phyloP scores from a whole-genome alignment of 2,329 filamentous ascomycete genomes.

The Exophiala spinifera region DNA sequence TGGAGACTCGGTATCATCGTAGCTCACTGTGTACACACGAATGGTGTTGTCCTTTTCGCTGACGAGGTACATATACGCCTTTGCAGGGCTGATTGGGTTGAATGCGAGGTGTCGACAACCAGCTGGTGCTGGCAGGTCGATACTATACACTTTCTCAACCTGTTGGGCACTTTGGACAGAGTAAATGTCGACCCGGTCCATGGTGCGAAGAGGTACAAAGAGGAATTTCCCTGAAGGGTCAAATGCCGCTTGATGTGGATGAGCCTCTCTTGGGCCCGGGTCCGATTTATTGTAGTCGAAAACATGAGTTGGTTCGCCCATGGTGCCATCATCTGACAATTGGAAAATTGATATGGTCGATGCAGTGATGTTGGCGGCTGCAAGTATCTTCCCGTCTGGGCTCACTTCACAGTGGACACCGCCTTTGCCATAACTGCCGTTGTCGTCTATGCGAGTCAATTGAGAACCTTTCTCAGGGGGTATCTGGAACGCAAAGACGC shows the following conservation, averaged over 20 bases:
- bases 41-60: slow-evolving; percentile 18
- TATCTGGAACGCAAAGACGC: slow-evolving; percentile 5
- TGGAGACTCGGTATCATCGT: not conserved
- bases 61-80: slow-evolving; percentile 14
- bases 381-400: slow-evolving; percentile 6
- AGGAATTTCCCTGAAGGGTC: slow-evolving; percentile 14
- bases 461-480: not conserved
- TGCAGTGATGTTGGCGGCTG: slow-evolving; percentile 7
- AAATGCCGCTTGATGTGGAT: slow-evolving; percentile 14
- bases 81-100: slow-evolving; percentile 3
- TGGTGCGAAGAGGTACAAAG: slow-evolving; percentile 8
- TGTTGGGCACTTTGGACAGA: not conserved
- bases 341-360: slow-evolving; percentile 13
- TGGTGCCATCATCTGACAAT: slow-evolving; percentile 2
- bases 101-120: slow-evolving; percentile 12
- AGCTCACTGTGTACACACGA: slow-evolving; percentile 6
- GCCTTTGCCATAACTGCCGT: slow-evolving; percentile 14
- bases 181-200: slow-evolving; percentile 11
- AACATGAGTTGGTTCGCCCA: slow-evolving; percentile 3
- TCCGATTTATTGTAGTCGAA: slow-evolving; percentile 11
- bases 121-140: slow-evolving; percentile 1
- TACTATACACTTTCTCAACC: slow-evolving; percentile 1
- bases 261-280: slow-evolving; percentile 3
- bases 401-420: slow-evolving; percentile 11
- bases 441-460: slow-evolving; percentile 1